phyloP scores from a whole-genome alignment of 768 basidiomycete genomes.

The Crassisporium funariophilum region DNA sequence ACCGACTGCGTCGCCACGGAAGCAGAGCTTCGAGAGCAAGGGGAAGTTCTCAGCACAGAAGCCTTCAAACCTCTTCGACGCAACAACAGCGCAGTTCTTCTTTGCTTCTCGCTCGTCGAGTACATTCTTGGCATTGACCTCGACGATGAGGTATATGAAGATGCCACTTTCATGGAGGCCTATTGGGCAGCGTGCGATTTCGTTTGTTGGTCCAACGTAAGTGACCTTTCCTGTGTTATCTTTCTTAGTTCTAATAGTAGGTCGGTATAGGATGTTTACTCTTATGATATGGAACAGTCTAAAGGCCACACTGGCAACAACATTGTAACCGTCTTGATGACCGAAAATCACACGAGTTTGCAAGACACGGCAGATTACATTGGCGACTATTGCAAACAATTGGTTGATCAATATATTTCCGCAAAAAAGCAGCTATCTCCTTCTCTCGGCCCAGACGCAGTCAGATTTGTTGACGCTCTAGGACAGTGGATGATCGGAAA shows the following conservation, averaged over 20 bases:
- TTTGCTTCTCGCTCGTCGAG: constrained; percentile 65
- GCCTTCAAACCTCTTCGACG: constrained; percentile 61
- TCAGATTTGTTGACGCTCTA: constrained; percentile 54
- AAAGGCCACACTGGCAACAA: constrained; percentile 68
- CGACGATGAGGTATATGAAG: constrained; percentile 60
- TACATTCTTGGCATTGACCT: constrained; percentile 64
- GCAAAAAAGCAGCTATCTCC: constrained; percentile 52
- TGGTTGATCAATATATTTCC: constrained; percentile 52
- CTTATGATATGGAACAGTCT: constrained; percentile 73
- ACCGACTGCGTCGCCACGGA: constrained; percentile 60
- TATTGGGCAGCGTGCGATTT: constrained; percentile 65
- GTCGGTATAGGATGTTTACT: constrained; percentile 59
- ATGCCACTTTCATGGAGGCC: constrained; percentile 53
- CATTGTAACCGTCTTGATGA: constrained; percentile 69
- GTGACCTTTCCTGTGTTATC: constrained; percentile 18
- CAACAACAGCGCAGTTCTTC: constrained; percentile 67
- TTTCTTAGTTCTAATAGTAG: constrained; percentile 7
- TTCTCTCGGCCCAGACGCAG: constrained; percentile 52
- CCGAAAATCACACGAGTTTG: constrained; percentile 50
- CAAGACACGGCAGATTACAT: constrained; percentile 63
- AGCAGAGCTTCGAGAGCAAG: constrained; percentile 60
- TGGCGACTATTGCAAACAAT: constrained; percentile 48
- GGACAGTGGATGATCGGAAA: constrained; percentile 66
- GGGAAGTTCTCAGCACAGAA: constrained; percentile 54
- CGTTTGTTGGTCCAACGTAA: constrained; percentile 72